Percentiles rank a stretch among this genome's conserved stretches.
phyloP scores from a whole-genome alignment of 768 basidiomycete genomes.

The Russula virescens region DNA sequence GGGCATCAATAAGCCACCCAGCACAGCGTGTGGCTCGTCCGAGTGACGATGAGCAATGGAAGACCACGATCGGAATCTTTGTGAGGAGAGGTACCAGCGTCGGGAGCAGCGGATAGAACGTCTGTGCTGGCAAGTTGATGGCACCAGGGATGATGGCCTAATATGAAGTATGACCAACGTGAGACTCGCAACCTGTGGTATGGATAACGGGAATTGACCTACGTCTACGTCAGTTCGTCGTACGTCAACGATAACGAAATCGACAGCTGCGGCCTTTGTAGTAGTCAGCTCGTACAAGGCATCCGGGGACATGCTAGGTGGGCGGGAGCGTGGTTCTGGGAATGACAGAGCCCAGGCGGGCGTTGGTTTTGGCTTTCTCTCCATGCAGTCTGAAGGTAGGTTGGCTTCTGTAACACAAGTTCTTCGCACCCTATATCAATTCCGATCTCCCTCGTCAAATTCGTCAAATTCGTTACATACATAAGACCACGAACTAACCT shows the following conservation, averaged over 20 bases:
- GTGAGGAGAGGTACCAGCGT: slow-evolving; percentile 31
- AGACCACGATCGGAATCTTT: slow-evolving; percentile 27
- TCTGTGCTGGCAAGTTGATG: slow-evolving; percentile 42
- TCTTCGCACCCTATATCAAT: not conserved
- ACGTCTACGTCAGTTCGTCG: slow-evolving; percentile 38
- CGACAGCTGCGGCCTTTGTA: slow-evolving; percentile 23
- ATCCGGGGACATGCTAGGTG: slow-evolving; percentile 23
- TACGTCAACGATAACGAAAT: slow-evolving; percentile 36
- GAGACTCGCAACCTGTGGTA: not conserved
- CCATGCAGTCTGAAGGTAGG: not conserved
- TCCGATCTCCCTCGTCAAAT: not conserved
- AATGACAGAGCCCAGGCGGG: slow-evolving; percentile 24
- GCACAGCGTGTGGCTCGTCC: slow-evolving; percentile 26
- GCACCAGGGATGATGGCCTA: slow-evolving; percentile 32
- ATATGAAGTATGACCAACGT: not conserved
- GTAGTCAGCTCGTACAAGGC: slow-evolving; percentile 27
- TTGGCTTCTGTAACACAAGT: too few relatives aligned
- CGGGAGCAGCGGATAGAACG: slow-evolving; percentile 36
- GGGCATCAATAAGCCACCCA: slow-evolving; percentile 27
- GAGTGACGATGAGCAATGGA: slow-evolving; percentile 27
- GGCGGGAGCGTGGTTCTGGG: slow-evolving; percentile 23
- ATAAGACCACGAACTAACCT: too few relatives aligned
- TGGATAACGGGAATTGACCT: not conserved
- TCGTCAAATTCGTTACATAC: not conserved
- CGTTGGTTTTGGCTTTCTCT: slow-evolving; percentile 2